Percentiles rank a stretch among this genome's conserved stretches.
Evolutionary conservation across 164 flowering plant genomes (phyloP).

Genomic region (Liquidambar formosana): DNA sequence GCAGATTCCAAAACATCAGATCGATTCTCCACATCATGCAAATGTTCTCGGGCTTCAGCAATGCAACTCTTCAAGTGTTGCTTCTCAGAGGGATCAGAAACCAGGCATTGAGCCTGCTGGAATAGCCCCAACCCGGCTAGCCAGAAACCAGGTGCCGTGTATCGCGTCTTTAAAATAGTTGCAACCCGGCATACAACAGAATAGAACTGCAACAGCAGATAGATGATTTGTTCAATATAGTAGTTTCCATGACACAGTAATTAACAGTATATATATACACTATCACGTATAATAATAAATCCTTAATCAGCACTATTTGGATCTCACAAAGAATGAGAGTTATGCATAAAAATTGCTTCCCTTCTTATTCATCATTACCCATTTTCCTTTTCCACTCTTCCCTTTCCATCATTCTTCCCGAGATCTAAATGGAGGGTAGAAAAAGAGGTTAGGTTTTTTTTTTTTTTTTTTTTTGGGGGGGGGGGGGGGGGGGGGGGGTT

Average conservation of each 20-base stretch:
- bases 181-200: constrained; percentile 75
- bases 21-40: constrained; percentile 45
- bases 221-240: background rate
- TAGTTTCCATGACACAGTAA: too few relatives aligned
- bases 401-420: too few relatives aligned
- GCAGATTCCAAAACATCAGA: constrained; percentile 27
- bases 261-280: background rate
- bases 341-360: too few relatives aligned
- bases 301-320: too few relatives aligned
- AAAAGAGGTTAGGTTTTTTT: too few relatives aligned
- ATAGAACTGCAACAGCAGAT: constrained; percentile 58
- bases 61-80: constrained; percentile 61
- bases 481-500: background rate
- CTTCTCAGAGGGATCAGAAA: constrained; percentile 54
- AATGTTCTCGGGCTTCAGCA: constrained; percentile 59
- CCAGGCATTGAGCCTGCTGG: constrained; percentile 50
- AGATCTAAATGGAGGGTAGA: background rate
- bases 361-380: too few relatives aligned
- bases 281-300: too few relatives aligned
- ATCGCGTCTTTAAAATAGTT: constrained; percentile 67
- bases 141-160: constrained; percentile 81
- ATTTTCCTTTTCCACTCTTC: too few relatives aligned
- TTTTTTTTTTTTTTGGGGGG: too few relatives aligned
- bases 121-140: constrained; percentile 62
- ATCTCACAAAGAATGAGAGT: too few relatives aligned